phyloP scores from a whole-genome alignment of 805 yeast species.

The Blastobotrys mokoenaii region DNA sequence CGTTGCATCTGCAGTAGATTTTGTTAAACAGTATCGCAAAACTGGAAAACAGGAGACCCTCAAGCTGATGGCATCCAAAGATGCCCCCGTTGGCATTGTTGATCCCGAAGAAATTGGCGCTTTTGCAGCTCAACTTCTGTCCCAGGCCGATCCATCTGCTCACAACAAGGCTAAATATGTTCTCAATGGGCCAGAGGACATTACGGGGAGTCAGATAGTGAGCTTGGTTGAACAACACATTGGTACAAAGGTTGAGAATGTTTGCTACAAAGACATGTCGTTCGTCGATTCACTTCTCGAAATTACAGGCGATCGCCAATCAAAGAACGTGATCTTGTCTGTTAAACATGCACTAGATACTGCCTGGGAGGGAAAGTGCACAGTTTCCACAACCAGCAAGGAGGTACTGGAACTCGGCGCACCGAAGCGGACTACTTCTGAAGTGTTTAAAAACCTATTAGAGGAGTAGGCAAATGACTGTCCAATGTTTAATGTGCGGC shows the following conservation, averaged over 20 bases:
- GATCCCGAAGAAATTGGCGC: not conserved
- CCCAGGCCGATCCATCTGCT: not conserved
- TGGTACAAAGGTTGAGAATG: not conserved
- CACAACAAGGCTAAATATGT: not conserved
- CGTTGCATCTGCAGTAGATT: not conserved
- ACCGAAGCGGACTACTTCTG: not conserved
- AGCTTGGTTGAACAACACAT: not conserved
- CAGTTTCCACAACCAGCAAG: not conserved
- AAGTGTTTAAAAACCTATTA: not conserved
- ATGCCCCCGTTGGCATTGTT: not conserved
- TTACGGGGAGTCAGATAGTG: not conserved
- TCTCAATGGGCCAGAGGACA: not conserved
- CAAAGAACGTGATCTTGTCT: not conserved
- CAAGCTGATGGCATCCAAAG: not conserved
- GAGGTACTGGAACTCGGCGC: not conserved
- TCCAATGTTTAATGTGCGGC: too few species aligned
- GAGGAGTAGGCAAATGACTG: too few species aligned
- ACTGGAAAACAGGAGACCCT: not conserved
- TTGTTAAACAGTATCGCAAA: not conserved
- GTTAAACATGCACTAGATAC: not conserved
- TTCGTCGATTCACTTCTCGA: not conserved
- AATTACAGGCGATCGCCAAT: not conserved
- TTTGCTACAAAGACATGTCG: not conserved
- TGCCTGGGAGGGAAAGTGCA: not conserved
- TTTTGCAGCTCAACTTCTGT: not conserved